These are phyloP conservation scores for Neoboletus magnificus DNA, from an alignment of 768 basidiomycete species.

Conservation along the genomic window DNA sequence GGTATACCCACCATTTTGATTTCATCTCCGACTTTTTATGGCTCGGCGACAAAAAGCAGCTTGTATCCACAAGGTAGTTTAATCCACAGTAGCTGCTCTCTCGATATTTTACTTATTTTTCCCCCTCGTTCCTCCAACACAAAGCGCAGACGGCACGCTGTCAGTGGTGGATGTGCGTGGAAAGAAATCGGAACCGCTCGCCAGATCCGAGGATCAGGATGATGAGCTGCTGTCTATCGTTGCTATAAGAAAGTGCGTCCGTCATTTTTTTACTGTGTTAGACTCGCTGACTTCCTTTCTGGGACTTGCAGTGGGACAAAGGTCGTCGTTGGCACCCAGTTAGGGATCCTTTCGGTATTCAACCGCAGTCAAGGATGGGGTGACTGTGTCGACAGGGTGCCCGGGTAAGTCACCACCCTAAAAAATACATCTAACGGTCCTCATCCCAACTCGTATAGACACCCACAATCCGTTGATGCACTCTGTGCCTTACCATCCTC, in stretches of 20 bases:
- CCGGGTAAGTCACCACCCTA: constrained; percentile 53
- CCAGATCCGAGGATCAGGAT: constrained; percentile 93
- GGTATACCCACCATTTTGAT: constrained; percentile 87
- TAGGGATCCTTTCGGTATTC: constrained; percentile 88
- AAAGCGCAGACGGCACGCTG: constrained; percentile 88
- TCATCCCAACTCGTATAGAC: constrained; percentile 45
- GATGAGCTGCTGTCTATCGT: constrained; percentile 88
- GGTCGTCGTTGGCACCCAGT: constrained; percentile 82
- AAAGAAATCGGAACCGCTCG: constrained; percentile 71
- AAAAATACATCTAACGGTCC: background rate
- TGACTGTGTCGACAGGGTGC: constrained; percentile 88
- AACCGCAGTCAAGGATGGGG: constrained; percentile 85
- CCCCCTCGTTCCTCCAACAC: background rate
- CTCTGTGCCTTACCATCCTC: constrained; percentile 68
- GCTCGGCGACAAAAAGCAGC: constrained; percentile 77
- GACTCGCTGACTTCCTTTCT: background rate
- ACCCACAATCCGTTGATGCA: constrained; percentile 89
- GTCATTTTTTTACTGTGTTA: background rate
- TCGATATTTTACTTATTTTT: background rate
- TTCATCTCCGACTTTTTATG: constrained; percentile 93
- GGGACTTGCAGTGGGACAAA: constrained; percentile 58
- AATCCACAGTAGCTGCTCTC: background rate
- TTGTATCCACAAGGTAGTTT: constrained; percentile 80
- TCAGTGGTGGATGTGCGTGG: constrained; percentile 90
- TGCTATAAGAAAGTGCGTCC: constrained; percentile 71